Evolutionary conservation across 1,284 basidiomycete genomes (phyloP), one percentile per base, ranked within the genome.

Genomic region (Pyrrhoderma noxium): DNA sequence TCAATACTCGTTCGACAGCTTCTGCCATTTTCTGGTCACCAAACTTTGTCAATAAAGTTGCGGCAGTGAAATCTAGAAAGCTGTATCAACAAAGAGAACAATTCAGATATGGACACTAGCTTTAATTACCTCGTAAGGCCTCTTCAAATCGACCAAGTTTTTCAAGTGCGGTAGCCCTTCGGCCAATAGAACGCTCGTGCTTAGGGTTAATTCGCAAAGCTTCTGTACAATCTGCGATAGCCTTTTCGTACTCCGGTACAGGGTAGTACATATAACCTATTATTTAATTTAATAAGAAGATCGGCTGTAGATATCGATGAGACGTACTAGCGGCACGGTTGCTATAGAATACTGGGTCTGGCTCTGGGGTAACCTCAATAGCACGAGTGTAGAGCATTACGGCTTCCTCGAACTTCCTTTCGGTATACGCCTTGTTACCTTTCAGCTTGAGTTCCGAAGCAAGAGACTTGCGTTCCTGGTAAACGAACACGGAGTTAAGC

Each of bases 111-210:
- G 2, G 16, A 5, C 21, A 11, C n/a, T n/a, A n/a, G n/a, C n/a
- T 34, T 34, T 13, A 2, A 76, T 8, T 47, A 89, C 91, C 90
- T 62, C 89, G 77, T 34, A 96, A 68, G 22, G 90, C 78, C 56
- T 88, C 87, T 63, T 89, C 80, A 54, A 79, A 80, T 42, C 81
- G 75, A 47, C 81, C 82, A 37, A 98, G 75, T 21, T 78, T 77
- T 65, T 99, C 95, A 31, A 87, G 70, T 1, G 95, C 94, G 21
- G 80, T 81, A 4, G 88, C 96, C 47, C 96, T 82, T 58, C 96
- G 78, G 73, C 97, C 96, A 55, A 99, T 75, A 1, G 96, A 95
- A 70, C 99, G 99, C 67, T 97, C 79, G 67, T 99, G 99, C 57
- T 74, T 80, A 19, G 74, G 70, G 69, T 99, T 93, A 49, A 96